Conservation (phyloP, 192 early-diverging fungal species). For the Coemansia sp. region DNA sequence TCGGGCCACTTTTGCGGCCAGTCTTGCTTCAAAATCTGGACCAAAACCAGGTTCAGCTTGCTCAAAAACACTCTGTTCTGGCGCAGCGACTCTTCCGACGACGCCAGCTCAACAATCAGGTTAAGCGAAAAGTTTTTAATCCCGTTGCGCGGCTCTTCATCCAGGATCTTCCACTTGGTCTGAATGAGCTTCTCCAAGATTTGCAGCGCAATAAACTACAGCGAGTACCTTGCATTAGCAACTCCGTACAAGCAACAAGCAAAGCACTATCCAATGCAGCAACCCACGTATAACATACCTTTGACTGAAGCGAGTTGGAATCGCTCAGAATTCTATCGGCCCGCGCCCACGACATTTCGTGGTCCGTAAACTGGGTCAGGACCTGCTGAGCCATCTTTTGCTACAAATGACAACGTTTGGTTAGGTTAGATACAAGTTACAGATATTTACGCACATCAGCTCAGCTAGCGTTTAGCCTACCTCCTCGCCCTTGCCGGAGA, state of each 20-base stretch:
- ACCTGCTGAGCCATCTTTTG: slow-evolving; percentile 83
- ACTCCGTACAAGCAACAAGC: not conserved
- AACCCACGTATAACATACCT: slow-evolving; percentile 57
- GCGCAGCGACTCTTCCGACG: slow-evolving; percentile 75
- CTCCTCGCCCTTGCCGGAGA: slow-evolving; percentile 68
- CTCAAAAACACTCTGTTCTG: slow-evolving; percentile 75
- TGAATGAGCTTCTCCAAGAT: slow-evolving; percentile 94
- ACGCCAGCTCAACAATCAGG: slow-evolving; percentile 86
- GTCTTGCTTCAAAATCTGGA: slow-evolving; percentile 99
- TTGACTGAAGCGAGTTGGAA: slow-evolving; percentile 73
- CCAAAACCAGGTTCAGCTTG: slow-evolving; percentile 94
- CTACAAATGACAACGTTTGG: slow-evolving; percentile 49
- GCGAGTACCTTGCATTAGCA: not conserved
- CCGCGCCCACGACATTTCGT: slow-evolving; percentile 93
- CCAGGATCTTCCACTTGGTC: slow-evolving; percentile 96
- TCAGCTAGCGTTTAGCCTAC: slow-evolving; percentile 51
- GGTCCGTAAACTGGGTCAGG: slow-evolving; percentile 90
- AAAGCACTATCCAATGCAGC: not conserved
- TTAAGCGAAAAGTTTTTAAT: slow-evolving; percentile 96
- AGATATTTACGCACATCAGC: not conserved
- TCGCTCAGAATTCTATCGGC: slow-evolving; percentile 90
- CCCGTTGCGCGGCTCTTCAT: slow-evolving; percentile 69
- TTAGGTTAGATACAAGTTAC: slow-evolving; percentile 5
- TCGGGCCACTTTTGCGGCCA: slow-evolving; percentile 99
- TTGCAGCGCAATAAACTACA: slow-evolving; percentile 87